phyloP scores from a whole-genome alignment of 1,284 basidiomycete species.

The Cystobasidium pallidum region DNA sequence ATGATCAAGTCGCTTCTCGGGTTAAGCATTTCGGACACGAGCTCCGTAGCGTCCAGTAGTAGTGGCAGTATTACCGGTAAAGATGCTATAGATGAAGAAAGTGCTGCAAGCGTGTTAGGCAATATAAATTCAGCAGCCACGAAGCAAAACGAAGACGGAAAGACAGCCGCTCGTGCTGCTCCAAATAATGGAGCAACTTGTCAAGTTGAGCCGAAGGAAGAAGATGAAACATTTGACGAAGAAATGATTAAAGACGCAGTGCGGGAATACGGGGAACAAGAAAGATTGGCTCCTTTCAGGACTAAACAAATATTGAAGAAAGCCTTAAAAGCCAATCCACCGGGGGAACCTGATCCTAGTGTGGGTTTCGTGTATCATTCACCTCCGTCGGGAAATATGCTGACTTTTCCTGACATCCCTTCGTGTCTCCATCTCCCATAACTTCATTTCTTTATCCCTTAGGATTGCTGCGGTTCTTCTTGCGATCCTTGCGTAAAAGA shows the following conservation, averaged over 20 bases:
- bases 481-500: constrained; percentile 40
- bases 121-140: neutral
- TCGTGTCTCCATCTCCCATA: too few relatives aligned
- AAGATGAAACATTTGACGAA: constrained; percentile 2
- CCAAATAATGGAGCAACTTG: neutral
- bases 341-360: constrained; percentile 6
- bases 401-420: too few relatives aligned
- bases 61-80: neutral
- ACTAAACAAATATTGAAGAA: constrained; percentile 28
- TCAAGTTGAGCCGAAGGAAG: neutral
- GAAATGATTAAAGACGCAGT: constrained; percentile 22
- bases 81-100: neutral
- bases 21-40: constrained; percentile 8
- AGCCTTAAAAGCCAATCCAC: constrained; percentile 23
- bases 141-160: neutral
- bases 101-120: too few relatives aligned
- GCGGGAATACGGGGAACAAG: constrained; percentile 8
- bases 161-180: neutral
- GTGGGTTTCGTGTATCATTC: constrained; percentile 4
- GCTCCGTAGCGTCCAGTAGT: neutral
- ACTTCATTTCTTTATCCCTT: neutral
- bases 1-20: constrained; percentile 17
- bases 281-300: constrained; percentile 30
- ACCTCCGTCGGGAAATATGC: too few relatives aligned
- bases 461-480: constrained; percentile 39